Evolutionary conservation across 2,329 filamentous ascomycete genomes (phyloP).

Genomic region (Arthrobotrys iridis): DNA sequence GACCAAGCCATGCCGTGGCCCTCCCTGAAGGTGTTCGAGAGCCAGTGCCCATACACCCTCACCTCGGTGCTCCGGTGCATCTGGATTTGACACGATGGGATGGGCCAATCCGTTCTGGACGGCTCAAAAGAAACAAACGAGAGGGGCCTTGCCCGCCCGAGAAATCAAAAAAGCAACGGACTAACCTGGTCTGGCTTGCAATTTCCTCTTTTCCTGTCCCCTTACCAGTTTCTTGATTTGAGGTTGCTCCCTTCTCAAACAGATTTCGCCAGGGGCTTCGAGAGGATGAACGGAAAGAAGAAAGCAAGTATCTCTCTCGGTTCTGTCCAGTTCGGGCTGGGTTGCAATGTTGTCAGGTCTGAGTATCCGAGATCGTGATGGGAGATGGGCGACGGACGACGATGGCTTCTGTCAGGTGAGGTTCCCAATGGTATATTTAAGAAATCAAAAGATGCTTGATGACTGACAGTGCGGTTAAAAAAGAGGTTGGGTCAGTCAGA

Average conservation of each 20-base stretch:
- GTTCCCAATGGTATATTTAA: constrained; percentile 11
- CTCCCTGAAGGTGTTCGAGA: constrained; percentile 16
- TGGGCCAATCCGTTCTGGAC: constrained; percentile 46
- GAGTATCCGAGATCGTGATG: not conserved
- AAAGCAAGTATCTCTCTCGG: constrained; percentile 34
- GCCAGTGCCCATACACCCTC: constrained; percentile 45
- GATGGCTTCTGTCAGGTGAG: constrained; percentile 11
- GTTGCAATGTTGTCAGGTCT: constrained; percentile 1
- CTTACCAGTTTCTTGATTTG: constrained; percentile 55
- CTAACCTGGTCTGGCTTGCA: constrained; percentile 53
- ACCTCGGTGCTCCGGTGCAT: constrained; percentile 35
- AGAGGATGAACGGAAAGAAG: constrained; percentile 13
- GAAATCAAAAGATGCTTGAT: constrained; percentile 1
- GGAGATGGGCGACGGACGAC: constrained; percentile 3
- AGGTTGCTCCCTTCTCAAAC: constrained; percentile 43
- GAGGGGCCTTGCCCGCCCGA: constrained; percentile 37
- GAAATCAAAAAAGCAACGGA: constrained; percentile 52
- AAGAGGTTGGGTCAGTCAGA: constrained; percentile 27
- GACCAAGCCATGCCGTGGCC: not conserved
- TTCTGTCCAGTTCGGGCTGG: not conserved
- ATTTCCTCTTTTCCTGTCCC: constrained; percentile 54
- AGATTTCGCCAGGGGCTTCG: constrained; percentile 46
- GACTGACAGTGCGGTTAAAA: not conserved
- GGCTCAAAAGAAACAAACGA: constrained; percentile 52
- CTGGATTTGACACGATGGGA: constrained; percentile 48